Evolutionary conservation across 768 basidiomycete genomes (phyloP), one percentile per base, ranked within the genome.

Genomic region (Russula sp.): DNA sequence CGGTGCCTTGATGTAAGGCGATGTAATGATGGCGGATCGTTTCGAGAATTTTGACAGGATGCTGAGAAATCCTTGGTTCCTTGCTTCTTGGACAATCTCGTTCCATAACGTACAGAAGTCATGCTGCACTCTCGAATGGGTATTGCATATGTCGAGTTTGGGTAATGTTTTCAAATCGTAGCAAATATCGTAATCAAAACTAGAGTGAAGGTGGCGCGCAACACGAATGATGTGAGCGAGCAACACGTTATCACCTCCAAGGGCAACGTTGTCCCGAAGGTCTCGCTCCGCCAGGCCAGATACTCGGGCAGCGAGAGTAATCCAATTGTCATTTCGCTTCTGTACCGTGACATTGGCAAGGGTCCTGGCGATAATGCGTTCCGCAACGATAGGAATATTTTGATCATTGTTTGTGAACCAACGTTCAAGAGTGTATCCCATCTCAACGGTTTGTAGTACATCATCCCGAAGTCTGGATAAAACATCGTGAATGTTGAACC

Each of bases 161-260:
- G 54, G 26, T 9, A 56, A 11, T 3, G n/a, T 8, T n/a, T 3
- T 1, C 56, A 61, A 7, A 18, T 40, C 22, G 6, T 13, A 1
- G 2, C 22, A 2, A 2, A 5, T 1, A n/a, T 4, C 6, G 20
- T 8, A 1, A 18, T 2, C 13, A 10, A 2, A 16, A 13, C 8
- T 4, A 55, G 24, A 3, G 20, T 40, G 16, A n/a, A n/a, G n/a
- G 42, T 42, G 22, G 8, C 55, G 38, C 1, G 18, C 8, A 7
- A 18, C 3, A 34, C 32, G 7, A 26, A 51, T 50, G 30, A 42
- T 57, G 20, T n/a, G n/a, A n/a, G 38, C 26, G 8, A 62, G 55
- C 16, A 50, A 30, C 8, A 62, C 36, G 22, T 22, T 62, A 28
- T 56, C 13, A 13, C 22, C 54, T 7, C 54, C 61, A n/a, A 30